A percentile compares a stretch with the other conserved stretches of the same genome.
Conservation (phyloP, 202 grass and related monocot species). For the Bolboschoenoplectus hybrid region DNA sequence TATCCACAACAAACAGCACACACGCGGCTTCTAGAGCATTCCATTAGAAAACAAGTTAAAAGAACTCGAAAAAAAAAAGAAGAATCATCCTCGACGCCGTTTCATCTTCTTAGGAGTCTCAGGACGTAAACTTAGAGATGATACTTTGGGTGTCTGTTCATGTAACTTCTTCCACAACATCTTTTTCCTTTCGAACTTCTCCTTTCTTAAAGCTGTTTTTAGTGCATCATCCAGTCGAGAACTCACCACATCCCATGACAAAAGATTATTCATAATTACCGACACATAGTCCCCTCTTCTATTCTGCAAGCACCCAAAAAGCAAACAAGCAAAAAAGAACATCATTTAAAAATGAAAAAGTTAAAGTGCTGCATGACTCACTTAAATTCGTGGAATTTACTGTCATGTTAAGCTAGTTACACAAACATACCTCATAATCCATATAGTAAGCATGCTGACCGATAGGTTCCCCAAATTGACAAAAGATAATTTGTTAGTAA, state of each 20-base stretch:
- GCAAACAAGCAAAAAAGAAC: neutral
- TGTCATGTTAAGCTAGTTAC: neutral
- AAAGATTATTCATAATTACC: slow-evolving; percentile 71
- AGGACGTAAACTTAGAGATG: neutral
- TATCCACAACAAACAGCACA: slow-evolving; percentile 21
- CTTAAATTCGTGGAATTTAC: slow-evolving; percentile 17
- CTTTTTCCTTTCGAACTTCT: slow-evolving; percentile 39
- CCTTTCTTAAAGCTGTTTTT: slow-evolving; percentile 41
- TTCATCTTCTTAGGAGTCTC: neutral
- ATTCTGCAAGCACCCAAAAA: slow-evolving; percentile 49
- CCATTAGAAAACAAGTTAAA: neutral
- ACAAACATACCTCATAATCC: slow-evolving; percentile 78
- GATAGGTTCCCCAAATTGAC: slow-evolving; percentile 6
- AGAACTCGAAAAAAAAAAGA: neutral
- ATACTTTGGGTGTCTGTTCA: neutral
- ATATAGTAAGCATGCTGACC: slow-evolving; percentile 85
- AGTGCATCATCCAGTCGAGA: slow-evolving; percentile 57
- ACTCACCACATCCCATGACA: slow-evolving; percentile 79
- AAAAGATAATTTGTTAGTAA: neutral
- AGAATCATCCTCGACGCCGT: slow-evolving; percentile 4
- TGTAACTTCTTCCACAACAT: slow-evolving; percentile 28
- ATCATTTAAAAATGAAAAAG: slow-evolving; percentile 26
- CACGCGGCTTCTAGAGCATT: neutral
- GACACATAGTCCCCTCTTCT: slow-evolving; percentile 75
- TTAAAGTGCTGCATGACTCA: neutral